Evolutionary conservation across 2,329 filamentous ascomycete species (phyloP).

Genomic region (Apiospora sp.): DNA sequence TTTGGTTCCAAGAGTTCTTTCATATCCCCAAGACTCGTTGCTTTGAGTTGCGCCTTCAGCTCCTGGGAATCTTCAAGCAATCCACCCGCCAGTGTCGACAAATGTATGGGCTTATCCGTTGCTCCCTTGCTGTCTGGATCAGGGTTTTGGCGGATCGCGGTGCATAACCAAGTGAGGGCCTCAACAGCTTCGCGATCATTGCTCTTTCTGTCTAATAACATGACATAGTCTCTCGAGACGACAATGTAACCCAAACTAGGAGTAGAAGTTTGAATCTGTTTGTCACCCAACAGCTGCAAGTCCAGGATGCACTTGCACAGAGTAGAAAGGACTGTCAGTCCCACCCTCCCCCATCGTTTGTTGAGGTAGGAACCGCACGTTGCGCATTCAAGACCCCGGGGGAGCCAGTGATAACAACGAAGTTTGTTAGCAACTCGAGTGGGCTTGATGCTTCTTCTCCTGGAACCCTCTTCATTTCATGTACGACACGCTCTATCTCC

Average conservation of each 20-base stretch:
- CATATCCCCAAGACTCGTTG: too few species aligned
- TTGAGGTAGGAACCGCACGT: background rate
- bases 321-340: background rate
- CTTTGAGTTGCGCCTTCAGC: too few species aligned
- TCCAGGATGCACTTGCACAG: too few species aligned
- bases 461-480: background rate
- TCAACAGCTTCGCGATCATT: background rate
- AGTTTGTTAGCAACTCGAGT: background rate
- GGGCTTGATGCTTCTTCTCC: background rate
- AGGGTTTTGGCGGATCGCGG: background rate
- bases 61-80: too few species aligned
- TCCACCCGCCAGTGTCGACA: too few species aligned
- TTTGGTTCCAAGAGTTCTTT: background rate
- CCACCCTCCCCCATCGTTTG: background rate
- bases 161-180: background rate
- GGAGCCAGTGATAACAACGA: background rate
- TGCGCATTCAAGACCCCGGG: background rate
- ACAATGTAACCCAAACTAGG: too few species aligned
- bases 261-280: background rate
- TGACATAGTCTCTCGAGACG: too few species aligned
- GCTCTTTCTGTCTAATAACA: too few species aligned
- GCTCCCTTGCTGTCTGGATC: background rate
- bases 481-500: background rate
- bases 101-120: too few species aligned
- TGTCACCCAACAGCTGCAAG: background rate